Evolutionary conservation across 768 basidiomycete species (phyloP).

Genomic region (Tremella fuciformis): DNA sequence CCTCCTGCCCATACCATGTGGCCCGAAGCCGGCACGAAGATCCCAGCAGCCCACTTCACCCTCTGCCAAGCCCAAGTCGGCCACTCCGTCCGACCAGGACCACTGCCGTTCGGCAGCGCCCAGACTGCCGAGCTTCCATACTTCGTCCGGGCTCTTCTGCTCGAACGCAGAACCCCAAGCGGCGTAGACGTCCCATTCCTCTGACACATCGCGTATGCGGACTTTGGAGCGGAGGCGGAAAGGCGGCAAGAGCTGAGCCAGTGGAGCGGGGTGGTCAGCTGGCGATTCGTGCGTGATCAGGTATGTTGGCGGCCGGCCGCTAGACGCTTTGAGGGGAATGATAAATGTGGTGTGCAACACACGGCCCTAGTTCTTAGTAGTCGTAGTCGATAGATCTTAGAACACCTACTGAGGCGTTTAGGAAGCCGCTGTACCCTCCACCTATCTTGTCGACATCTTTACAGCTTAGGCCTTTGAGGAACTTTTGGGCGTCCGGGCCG

Average conservation of each 20-base stretch:
- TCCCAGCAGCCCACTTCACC: constrained; percentile 51
- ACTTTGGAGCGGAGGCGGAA: constrained; percentile 89
- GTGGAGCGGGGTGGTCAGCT: constrained; percentile 23
- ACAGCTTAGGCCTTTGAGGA: constrained; percentile 72
- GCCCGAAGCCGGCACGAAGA: constrained; percentile 42
- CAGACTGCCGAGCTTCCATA: constrained; percentile 64
- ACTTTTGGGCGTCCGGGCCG: constrained; percentile 74
- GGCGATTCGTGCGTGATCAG: constrained; percentile 56
- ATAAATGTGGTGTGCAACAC: constrained; percentile 86
- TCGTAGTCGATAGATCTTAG: not conserved
- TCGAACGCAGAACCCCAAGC: constrained; percentile 57
- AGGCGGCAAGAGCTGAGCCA: constrained; percentile 57
- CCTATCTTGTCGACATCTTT: constrained; percentile 57
- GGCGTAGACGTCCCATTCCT: constrained; percentile 76
- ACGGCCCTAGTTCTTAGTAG: constrained; percentile 62
- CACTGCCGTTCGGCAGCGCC: constrained; percentile 76
- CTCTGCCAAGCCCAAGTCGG: constrained; percentile 38
- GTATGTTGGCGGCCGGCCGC: constrained; percentile 55
- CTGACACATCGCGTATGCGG: constrained; percentile 71
- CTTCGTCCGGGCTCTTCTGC: constrained; percentile 46
- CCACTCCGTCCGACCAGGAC: constrained; percentile 61
- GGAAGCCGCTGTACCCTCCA: constrained; percentile 67
- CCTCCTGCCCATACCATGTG: constrained; percentile 68
- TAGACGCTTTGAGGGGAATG: constrained; percentile 58
- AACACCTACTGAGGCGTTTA: constrained; percentile 70